phyloP scores from a whole-genome alignment of 306 rosid genomes.

The Sphenostylis stenocarpa region DNA sequence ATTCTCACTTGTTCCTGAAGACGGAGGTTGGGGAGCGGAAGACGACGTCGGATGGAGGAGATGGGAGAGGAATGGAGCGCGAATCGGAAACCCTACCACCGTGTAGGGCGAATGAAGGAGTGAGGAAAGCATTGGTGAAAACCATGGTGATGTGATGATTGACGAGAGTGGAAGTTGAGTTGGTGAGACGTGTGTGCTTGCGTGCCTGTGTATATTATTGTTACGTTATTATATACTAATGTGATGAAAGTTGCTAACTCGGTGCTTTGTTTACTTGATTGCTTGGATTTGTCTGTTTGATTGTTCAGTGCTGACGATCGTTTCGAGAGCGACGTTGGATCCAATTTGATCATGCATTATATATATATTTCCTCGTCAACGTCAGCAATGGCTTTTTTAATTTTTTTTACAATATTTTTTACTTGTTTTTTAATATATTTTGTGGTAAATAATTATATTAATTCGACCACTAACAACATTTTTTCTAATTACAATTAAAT shows the following conservation, averaged over 20 bases:
- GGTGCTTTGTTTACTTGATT: not conserved
- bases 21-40: constrained; percentile 23
- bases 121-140: constrained; percentile 46
- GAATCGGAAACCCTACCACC: constrained; percentile 40
- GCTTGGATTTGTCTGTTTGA: not conserved
- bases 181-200: not conserved
- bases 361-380: too few relatives aligned
- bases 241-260: not conserved
- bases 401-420: too few relatives aligned
- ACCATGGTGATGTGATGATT: constrained; percentile 48
- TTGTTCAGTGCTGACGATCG: not conserved
- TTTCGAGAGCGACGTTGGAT: not conserved
- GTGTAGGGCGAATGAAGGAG: constrained; percentile 44
- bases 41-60: constrained; percentile 33
- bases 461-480: too few relatives aligned
- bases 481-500: too few relatives aligned
- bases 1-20: constrained; percentile 41
- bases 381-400: too few relatives aligned
- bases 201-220: not conserved
- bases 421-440: too few relatives aligned
- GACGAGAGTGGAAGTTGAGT: not conserved
- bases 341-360: too few relatives aligned
- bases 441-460: too few relatives aligned
- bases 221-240: not conserved
- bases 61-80: constrained; percentile 32